Conservation (phyloP, 2,329 filamentous ascomycete genomes). For the Paraphaeosphaeria minitans region DNA sequence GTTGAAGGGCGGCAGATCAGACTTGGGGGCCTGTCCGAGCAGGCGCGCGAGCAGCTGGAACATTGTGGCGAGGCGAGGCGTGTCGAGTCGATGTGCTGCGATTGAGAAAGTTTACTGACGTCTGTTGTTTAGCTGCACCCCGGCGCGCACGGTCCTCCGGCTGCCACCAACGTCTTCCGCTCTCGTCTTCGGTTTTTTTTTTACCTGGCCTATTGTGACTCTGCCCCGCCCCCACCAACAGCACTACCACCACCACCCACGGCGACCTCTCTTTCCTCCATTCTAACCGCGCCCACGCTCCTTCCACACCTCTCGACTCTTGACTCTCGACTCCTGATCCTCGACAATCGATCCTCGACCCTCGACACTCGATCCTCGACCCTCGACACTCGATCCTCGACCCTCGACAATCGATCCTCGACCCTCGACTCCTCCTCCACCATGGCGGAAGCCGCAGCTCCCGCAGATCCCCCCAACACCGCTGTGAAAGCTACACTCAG, state of each 20-base stretch:
- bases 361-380: no score
- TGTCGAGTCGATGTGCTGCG: background rate
- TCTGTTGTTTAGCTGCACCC: conserved; percentile 21
- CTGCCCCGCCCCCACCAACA: background rate
- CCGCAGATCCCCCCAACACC: conserved; percentile 40
- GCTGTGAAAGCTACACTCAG: conserved; percentile 59
- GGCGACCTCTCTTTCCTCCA: background rate
- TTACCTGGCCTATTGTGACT: background rate
- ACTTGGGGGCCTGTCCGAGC: conserved; percentile 50
- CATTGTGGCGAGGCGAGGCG: conserved; percentile 20
- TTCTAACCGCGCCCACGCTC: conserved; percentile 9
- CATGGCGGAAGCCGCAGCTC: conserved; percentile 41
- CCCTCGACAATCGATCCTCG: no score
- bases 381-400: no score
- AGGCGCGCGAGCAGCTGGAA: conserved; percentile 55
- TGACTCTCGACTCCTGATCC: no score
- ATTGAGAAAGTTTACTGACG: conserved; percentile 17
- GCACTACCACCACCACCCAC: background rate
- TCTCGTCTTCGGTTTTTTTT: background rate
- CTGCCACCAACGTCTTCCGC: background rate
- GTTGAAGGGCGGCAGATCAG: conserved; percentile 41
- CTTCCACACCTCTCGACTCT: conserved; percentile 1
- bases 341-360: no score
- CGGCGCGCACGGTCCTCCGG: background rate
- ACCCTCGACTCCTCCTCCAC: no score